Evolutionary conservation across 768 basidiomycete genomes (phyloP).

Genomic region (Pleurotus giganteus): DNA sequence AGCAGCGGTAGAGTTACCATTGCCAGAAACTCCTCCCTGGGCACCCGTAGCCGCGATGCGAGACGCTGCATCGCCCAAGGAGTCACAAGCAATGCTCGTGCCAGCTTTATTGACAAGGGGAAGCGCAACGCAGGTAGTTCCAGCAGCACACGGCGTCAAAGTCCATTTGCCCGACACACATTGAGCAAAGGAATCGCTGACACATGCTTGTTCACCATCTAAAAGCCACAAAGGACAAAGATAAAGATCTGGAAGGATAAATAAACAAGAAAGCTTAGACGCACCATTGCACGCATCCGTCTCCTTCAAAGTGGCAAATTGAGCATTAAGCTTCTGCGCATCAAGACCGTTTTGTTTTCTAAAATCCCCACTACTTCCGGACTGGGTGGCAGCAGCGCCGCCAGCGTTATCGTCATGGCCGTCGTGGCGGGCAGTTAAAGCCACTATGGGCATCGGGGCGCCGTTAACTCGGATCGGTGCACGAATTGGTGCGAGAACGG

Average conservation of each 20-base stretch:
- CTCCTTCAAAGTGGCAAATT: conserved; percentile 43
- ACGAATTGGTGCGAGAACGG: conserved; percentile 1
- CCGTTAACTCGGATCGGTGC: conserved; percentile 24
- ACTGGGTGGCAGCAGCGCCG: conserved; percentile 3
- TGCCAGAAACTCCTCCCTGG: conserved; percentile 38
- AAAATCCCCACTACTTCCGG: conserved; percentile 18
- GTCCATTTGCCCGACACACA: conserved; percentile 40
- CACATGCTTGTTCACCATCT: conserved; percentile 39
- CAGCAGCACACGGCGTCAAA: conserved; percentile 31
- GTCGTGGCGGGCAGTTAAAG: conserved; percentile 23
- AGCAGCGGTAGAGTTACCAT: conserved; percentile 5
- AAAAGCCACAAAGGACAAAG: no score
- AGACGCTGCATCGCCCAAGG: conserved; percentile 32
- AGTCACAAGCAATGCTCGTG: conserved; percentile 43
- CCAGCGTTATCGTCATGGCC: conserved; percentile 21
- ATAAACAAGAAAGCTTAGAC: conserved; percentile 12
- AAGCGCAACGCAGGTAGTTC: conserved; percentile 43
- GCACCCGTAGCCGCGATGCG: conserved; percentile 43
- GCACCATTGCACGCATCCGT: conserved; percentile 47
- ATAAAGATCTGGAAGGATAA: conserved; percentile 22
- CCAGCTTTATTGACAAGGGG: conserved; percentile 48
- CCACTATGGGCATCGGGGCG: conserved; percentile 26
- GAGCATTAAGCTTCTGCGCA: conserved; percentile 47
- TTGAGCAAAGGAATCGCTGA: conserved; percentile 39
- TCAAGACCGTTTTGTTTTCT: conserved; percentile 44